Base-by-base conservation (phyloP, 179 eudicot genomes). In the Patellifolia procumbens region DNA sequence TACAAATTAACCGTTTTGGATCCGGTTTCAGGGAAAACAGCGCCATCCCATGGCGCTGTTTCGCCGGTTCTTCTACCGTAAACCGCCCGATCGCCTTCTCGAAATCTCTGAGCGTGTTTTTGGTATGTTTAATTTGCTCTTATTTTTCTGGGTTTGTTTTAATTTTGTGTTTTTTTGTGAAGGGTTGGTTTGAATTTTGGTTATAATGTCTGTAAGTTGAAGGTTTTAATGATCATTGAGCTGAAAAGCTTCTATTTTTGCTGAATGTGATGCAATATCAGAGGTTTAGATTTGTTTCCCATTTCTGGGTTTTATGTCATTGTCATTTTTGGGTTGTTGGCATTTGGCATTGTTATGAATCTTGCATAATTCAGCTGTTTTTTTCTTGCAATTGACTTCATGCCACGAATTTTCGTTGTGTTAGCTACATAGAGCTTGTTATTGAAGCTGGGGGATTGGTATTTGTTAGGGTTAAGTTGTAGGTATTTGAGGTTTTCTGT, bases 31-130 rank as follows among this genome's bases (percentile, higher is more conserved):
- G 89, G 83, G 64, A 84, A 74, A 89, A 91, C 97, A 88, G 94
- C 93, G 97, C 97, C 97, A 89, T 82, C 78, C 72, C 45, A 94
- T 94, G 98, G 97, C 98, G 97, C 97, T 94, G 95, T 92, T 94
- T 83, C 89, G 93, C 62, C 87, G 97, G 59, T 87, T 94, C 80
- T 94, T 92, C 74, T 91, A 92, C 72, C 82, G 92, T 70, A 94
- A 92, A 89, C 97, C 98, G 53, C 97, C 98, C 24, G 97, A 94
- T 86, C 93, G 93, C 63, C 93, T 94, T 78, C 93, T 94, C 9
- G 98, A 94, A 86, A 92, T 94, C 77, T 88, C 97, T 37, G 97
- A 94, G 79, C 89, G 97, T 35, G 97, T 92, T 49, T 92, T 89
- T 71, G 97, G 98, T 94, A 81, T 66, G 34, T 16, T 73, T 73